A percentile compares a stretch with the other conserved stretches of the same genome.
Evolutionary conservation across 441 rosid genomes (phyloP).

Genomic region (Lepidium campestre): DNA sequence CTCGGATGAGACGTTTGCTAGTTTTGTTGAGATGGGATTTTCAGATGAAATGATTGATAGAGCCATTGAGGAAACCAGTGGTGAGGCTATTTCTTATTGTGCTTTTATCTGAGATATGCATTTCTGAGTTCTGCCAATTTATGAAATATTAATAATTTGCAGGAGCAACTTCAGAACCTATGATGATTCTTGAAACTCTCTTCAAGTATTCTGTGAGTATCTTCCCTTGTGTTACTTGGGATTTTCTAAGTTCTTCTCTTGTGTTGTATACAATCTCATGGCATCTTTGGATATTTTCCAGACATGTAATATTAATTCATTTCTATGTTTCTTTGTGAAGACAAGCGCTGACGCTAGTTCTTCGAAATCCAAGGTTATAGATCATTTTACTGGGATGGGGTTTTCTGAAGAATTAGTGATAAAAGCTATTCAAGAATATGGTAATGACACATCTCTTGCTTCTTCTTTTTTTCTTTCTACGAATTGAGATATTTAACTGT

Average conservation of each 20-base stretch:
- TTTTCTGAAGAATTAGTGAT: constrained; percentile 49
- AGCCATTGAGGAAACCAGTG: constrained; percentile 46
- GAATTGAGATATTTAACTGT: background rate
- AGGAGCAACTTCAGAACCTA: constrained; percentile 44
- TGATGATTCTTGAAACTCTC: constrained; percentile 52
- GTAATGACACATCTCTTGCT: constrained; percentile 31
- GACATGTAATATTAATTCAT: background rate
- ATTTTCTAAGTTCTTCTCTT: background rate
- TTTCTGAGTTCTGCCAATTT: constrained; percentile 5
- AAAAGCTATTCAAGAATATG: constrained; percentile 54
- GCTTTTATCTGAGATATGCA: background rate
- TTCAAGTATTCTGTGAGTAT: constrained; percentile 44
- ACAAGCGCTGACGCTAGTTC: constrained; percentile 43
- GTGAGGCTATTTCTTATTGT: constrained; percentile 29
- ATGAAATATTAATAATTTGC: constrained; percentile 21
- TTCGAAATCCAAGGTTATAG: constrained; percentile 49
- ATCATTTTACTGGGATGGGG: constrained; percentile 58
- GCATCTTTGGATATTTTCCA: background rate
- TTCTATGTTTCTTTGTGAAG: constrained; percentile 27
- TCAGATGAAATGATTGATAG: constrained; percentile 42
- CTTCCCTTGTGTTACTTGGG: background rate
- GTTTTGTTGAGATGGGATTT: constrained; percentile 64
- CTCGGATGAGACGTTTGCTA: background rate
- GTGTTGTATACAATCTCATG: background rate
- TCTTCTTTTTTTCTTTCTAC: background rate